Percentiles rank a stretch among this genome's conserved stretches.
These are phyloP conservation scores for Candida ovalis DNA, from an alignment of 805 yeast species.

Conservation along the genomic window DNA sequence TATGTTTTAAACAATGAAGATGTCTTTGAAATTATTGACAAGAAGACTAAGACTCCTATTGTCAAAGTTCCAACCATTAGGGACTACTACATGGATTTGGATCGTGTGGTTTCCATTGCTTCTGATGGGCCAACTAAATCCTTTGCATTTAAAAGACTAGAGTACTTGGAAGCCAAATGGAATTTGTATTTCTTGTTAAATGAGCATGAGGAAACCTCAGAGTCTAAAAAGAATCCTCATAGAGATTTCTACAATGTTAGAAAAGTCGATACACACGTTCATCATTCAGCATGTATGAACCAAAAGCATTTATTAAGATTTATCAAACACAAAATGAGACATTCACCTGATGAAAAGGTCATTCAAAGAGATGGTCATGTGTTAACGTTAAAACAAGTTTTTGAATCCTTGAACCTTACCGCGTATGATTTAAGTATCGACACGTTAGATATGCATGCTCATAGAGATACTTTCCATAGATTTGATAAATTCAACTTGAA, in stretches of 20 bases:
- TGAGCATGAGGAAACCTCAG: conserved; percentile 89
- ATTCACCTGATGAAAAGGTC: conserved; percentile 81
- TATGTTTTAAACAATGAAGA: conserved; percentile 56
- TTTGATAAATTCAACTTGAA: conserved; percentile 96
- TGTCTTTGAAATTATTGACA: conserved; percentile 50
- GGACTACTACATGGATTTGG: conserved; percentile 84
- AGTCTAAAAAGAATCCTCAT: conserved; percentile 90
- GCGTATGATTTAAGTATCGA: conserved; percentile 96
- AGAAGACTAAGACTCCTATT: conserved; percentile 32
- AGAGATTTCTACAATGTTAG: conserved; percentile 96
- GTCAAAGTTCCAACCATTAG: conserved; percentile 74
- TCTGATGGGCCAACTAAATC: conserved; percentile 96
- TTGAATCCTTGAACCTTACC: conserved; percentile 82
- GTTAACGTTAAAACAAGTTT: conserved; percentile 83
- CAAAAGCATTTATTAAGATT: conserved; percentile 94
- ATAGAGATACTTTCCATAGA: conserved; percentile 95
- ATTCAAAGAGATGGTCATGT: conserved; percentile 90
- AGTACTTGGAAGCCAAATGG: conserved; percentile 96
- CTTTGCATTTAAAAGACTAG: conserved; percentile 90
- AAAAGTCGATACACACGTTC: conserved; percentile 97
- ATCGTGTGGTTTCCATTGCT: conserved; percentile 65
- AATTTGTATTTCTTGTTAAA: conserved; percentile 81
- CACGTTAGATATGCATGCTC: conserved; percentile 99
- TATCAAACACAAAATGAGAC: conserved; percentile 90
- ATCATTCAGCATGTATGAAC: conserved; percentile 98